These are phyloP conservation scores for Huntiella moniliformis DNA, from an alignment of 2,329 filamentous ascomycete genomes.

Conservation along the genomic window DNA sequence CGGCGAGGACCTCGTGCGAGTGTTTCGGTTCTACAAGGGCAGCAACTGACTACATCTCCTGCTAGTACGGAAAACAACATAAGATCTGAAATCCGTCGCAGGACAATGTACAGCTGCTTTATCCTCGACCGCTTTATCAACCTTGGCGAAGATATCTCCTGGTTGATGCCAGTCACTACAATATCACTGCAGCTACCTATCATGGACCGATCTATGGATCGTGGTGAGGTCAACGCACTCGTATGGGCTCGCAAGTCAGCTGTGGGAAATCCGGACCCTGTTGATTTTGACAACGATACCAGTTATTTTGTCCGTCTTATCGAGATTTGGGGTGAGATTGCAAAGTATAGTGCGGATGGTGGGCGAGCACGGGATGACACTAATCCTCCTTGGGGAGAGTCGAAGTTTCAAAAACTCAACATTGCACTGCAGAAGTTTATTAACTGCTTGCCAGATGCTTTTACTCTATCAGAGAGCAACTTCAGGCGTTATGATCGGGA, in stretches of 20 bases:
- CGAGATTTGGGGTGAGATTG: slow-evolving; percentile 39
- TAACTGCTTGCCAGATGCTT: background rate
- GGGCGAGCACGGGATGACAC: slow-evolving; percentile 30
- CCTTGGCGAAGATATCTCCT: slow-evolving; percentile 32
- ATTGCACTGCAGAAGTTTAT: slow-evolving; percentile 15
- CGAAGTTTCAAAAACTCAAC: slow-evolving; percentile 35
- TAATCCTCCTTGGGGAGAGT: slow-evolving; percentile 39
- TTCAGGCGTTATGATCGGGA: background rate
- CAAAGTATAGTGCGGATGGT: slow-evolving; percentile 33
- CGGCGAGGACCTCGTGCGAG: background rate
- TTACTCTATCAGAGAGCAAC: background rate
- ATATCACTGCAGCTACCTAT: slow-evolving; percentile 2
- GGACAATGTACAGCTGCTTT: slow-evolving; percentile 59
- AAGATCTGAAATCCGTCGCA: slow-evolving; percentile 44
- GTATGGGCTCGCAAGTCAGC: slow-evolving; percentile 9
- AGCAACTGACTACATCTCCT: slow-evolving; percentile 10
- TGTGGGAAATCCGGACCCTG: slow-evolving; percentile 11
- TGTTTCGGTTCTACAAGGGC: too few relatives aligned
- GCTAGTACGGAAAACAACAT: slow-evolving; percentile 11
- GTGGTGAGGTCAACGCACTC: slow-evolving; percentile 6
- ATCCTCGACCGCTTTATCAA: slow-evolving; percentile 53
- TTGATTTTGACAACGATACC: slow-evolving; percentile 27
- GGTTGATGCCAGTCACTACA: slow-evolving; percentile 6
- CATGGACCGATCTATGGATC: slow-evolving; percentile 23
- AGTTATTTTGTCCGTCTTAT: slow-evolving; percentile 39